Evolutionary conservation across 768 basidiomycete species (phyloP), one percentile per base, ranked within the genome.

Genomic region (Lentinula guzmanii): DNA sequence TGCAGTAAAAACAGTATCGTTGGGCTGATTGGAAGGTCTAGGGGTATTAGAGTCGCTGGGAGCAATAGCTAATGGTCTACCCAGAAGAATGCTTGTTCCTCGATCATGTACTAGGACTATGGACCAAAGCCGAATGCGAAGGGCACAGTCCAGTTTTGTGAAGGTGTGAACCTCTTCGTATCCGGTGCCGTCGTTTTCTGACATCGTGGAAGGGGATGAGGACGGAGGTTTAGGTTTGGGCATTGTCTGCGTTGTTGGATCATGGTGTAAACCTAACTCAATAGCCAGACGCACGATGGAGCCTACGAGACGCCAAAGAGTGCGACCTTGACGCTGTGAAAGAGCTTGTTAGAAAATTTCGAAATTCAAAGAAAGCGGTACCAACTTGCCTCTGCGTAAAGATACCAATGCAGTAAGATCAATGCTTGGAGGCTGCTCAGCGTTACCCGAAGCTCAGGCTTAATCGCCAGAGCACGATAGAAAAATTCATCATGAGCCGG

Each of bases 31-130:
- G 43, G 79, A 75, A 1, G 91, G 90, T 52, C 79, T 83, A 0
- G 91, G 89, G 0, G 91, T 91, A 70, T 90, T 93, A 33, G 87
- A 86, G 68, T 93, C 91, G n/a, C 83, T 84, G 2, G 91, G 90
- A 3, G 89, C 75, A 50, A 94, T 93, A 6, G 86, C 91, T 21
- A 93, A 82, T 1, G 92, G 92, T 10, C 92, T 87, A 11, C 92
- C 92, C 11, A 94, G 85, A 28, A 93, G 85, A 69, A 94, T 87
- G 37, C 91, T 91, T 3, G 92, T 94, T 42, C 92, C 92, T 42
- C 92, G 86, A 70, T 94, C 92, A 68, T 94, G 92, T 4, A 93
- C 79, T 65, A 93, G 83, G 18, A 93, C 89, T 61, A 89, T 93
- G 7, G 82, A 86, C 92, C 92, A 94, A 16, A 94, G 80, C 28